A percentile compares a stretch with the other conserved stretches of the same genome.
phyloP scores from a whole-genome alignment of 768 basidiomycete genomes.

The Rhizopogon salebrosus region DNA sequence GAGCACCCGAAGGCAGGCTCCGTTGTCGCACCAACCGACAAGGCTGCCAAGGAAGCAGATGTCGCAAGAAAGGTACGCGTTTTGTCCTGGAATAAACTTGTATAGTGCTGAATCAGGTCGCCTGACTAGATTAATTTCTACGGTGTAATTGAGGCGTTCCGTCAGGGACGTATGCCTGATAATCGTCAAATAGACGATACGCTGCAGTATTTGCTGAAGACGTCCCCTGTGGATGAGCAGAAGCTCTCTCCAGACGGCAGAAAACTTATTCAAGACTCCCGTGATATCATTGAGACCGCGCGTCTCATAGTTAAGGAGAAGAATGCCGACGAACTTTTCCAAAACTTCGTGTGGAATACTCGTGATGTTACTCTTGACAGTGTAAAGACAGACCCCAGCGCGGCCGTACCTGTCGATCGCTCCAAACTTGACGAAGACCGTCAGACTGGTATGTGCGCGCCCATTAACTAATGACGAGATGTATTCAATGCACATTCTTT shows the following conservation, averaged over 20 bases:
- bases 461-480: not conserved
- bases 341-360: slow-evolving; percentile 86
- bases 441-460: slow-evolving; percentile 46
- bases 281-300: slow-evolving; percentile 74
- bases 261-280: slow-evolving; percentile 70
- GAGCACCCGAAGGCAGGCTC: slow-evolving; percentile 49
- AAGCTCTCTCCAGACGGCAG: slow-evolving; percentile 75
- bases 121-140: slow-evolving; percentile 60
- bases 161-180: slow-evolving; percentile 71
- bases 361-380: slow-evolving; percentile 38
- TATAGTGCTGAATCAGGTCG: not conserved
- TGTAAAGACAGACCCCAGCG: slow-evolving; percentile 36
- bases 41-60: slow-evolving; percentile 58
- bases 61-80: slow-evolving; percentile 65
- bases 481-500: slow-evolving; percentile 8
- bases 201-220: slow-evolving; percentile 58
- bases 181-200: slow-evolving; percentile 76
- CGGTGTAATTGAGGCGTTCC: slow-evolving; percentile 76
- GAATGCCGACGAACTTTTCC: slow-evolving; percentile 88
- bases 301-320: slow-evolving; percentile 72
- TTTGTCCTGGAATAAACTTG: too few species aligned
- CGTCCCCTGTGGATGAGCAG: slow-evolving; percentile 54
- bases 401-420: slow-evolving; percentile 44
- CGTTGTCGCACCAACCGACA: slow-evolving; percentile 66
- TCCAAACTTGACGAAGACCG: slow-evolving; percentile 54